These are phyloP conservation scores for Asterionellopsis glacialis DNA, from an alignment of 108 stramenopile species.

Conservation along the genomic window DNA sequence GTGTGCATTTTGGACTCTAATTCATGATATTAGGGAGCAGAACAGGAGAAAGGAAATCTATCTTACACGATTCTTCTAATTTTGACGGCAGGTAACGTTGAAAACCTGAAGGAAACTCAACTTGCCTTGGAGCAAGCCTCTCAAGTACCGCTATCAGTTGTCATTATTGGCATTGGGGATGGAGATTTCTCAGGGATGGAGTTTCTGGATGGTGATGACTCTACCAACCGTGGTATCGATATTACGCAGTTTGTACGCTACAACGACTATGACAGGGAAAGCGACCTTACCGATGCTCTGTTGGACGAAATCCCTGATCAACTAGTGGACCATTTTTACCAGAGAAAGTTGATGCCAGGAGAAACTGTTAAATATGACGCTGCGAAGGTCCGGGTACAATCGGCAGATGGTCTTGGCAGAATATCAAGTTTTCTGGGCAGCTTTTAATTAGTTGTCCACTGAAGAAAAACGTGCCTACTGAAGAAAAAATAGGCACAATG, in stretches of 20 bases:
- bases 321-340: constrained; percentile 62
- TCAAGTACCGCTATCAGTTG: constrained; percentile 74
- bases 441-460: too few relatives aligned
- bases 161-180: constrained; percentile 87
- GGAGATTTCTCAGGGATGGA: constrained; percentile 75
- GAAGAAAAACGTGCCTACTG: too few relatives aligned
- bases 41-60: constrained; percentile 33
- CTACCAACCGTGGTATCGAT: constrained; percentile 29
- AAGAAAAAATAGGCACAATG: too few relatives aligned
- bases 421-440: constrained; percentile 43
- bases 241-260: constrained; percentile 54
- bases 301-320: constrained; percentile 83
- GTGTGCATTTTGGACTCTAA: constrained; percentile 47
- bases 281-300: constrained; percentile 60
- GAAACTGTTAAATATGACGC: constrained; percentile 22
- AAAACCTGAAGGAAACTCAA: constrained; percentile 80
- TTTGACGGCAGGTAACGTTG: constrained; percentile 86
- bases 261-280: constrained; percentile 47
- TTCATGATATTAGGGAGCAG: constrained; percentile 28
- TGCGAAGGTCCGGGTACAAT: constrained; percentile 20
- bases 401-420: constrained; percentile 41
- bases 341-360: constrained; percentile 51
- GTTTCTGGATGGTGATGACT: constrained; percentile 66
- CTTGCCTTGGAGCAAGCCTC: constrained; percentile 51
- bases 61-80: constrained; percentile 88